phyloP scores from a whole-genome alignment of 345 rosid genomes.

The Lepidium sativum region DNA sequence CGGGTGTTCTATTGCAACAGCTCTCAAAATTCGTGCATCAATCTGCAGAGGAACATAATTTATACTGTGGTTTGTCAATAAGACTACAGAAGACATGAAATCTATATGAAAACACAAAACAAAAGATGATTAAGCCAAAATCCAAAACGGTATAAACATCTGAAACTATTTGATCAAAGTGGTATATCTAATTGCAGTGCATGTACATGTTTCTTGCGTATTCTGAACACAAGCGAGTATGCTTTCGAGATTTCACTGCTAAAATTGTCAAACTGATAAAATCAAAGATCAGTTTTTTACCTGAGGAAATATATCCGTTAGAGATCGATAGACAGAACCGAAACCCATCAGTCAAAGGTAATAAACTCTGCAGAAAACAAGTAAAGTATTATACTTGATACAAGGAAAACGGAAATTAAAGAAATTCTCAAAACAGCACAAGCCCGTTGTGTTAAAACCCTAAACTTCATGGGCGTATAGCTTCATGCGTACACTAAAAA shows the following conservation, averaged over 20 bases:
- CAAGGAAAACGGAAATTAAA: not conserved
- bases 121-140: not conserved
- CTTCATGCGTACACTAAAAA: not conserved
- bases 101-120: not conserved
- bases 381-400: not conserved
- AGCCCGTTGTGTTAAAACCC: not conserved
- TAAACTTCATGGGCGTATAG: not conserved
- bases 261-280: no score
- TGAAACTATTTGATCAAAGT: not conserved
- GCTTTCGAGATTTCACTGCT: no score
- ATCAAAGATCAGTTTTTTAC: no score
- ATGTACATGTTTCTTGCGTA: no score
- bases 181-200: no score
- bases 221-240: no score
- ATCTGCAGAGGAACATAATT: conserved; percentile 33
- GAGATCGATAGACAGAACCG: conserved; percentile 45
- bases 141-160: not conserved
- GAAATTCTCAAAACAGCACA: not conserved
- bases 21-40: conserved; percentile 66
- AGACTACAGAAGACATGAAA: not conserved
- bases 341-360: conserved; percentile 42
- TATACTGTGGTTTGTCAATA: not conserved
- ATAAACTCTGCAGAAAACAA: not conserved
- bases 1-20: conserved; percentile 77
- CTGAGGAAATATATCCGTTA: conserved; percentile 66